Conservation (phyloP, 805 yeast species). For the Lipomyces lipofer region DNA sequence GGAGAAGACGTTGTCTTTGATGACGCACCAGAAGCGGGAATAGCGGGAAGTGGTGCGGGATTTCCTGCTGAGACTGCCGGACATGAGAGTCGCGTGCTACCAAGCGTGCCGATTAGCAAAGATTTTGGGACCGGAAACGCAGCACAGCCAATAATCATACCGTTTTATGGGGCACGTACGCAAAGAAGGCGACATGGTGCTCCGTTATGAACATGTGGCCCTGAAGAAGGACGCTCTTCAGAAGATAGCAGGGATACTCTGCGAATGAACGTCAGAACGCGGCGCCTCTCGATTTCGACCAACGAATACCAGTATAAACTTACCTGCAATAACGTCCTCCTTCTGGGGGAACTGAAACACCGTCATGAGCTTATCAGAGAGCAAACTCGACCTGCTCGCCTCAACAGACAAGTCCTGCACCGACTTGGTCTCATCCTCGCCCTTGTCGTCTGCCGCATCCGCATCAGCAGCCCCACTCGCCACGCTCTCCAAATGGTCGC, state of each 20-base stretch:
- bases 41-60: constrained; percentile 43
- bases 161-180: constrained; percentile 66
- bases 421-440: no score
- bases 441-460: no score
- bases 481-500: background rate
- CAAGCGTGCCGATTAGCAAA: background rate
- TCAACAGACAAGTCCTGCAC: constrained; percentile 16
- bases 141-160: constrained; percentile 27
- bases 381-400: constrained; percentile 8
- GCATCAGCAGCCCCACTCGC: background rate
- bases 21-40: constrained; percentile 75
- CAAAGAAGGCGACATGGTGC: constrained; percentile 67
- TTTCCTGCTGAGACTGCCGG: constrained; percentile 54
- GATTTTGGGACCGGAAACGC: background rate
- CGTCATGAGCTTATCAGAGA: constrained; percentile 18
- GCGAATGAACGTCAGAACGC: constrained; percentile 1
- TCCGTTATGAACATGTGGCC: constrained; percentile 79
- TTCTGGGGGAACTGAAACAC: constrained; percentile 15
- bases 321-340: constrained; percentile 32
- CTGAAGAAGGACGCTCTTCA: constrained; percentile 78
- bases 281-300: constrained; percentile 25
- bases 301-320: constrained; percentile 2
- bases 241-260: constrained; percentile 74
- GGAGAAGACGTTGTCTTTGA: constrained; percentile 66
- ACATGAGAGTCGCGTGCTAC: constrained; percentile 39